Evolutionary conservation across 495 filamentous ascomycete species (phyloP).

Genomic region (Aeminium ludgeri): DNA sequence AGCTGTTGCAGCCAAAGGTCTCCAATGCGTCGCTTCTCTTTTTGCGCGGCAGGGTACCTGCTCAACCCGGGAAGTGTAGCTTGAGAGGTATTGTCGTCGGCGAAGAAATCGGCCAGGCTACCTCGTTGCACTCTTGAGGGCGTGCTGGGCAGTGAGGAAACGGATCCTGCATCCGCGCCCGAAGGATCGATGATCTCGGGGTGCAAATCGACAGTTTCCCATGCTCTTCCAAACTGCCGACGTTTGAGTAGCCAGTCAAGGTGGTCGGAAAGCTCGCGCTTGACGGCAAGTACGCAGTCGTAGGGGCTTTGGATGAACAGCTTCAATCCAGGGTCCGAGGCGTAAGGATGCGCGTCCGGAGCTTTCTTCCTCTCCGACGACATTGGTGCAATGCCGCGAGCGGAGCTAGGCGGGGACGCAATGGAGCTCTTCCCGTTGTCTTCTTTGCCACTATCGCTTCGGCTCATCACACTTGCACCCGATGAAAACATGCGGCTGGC

Average conservation of each 20-base stretch:
- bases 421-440: background rate
- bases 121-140: conserved; percentile 56
- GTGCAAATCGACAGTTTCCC: conserved; percentile 72
- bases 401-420: conserved; percentile 18
- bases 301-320: conserved; percentile 94
- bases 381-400: conserved; percentile 28
- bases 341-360: conserved; percentile 20
- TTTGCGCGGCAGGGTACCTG: conserved; percentile 48
- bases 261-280: conserved; percentile 69
- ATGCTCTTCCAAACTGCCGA: conserved; percentile 64
- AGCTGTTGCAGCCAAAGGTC: conserved; percentile 85
- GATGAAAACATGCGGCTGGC: conserved; percentile 73
- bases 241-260: conserved; percentile 68
- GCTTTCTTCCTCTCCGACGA: conserved; percentile 8
- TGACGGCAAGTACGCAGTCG: conserved; percentile 76
- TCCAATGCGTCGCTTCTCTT: conserved; percentile 81
- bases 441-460: conserved; percentile 33
- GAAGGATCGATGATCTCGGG: conserved; percentile 47
- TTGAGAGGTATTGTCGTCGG: conserved; percentile 51
- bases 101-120: conserved; percentile 54
- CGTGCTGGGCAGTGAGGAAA: conserved; percentile 38
- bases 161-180: conserved; percentile 26
- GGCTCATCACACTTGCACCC: conserved; percentile 64
- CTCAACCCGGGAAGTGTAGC: conserved; percentile 27
- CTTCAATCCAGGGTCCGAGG: conserved; percentile 54